phyloP scores from a whole-genome alignment of 2,329 filamentous ascomycete genomes.

The Colletotrichum sp. region DNA sequence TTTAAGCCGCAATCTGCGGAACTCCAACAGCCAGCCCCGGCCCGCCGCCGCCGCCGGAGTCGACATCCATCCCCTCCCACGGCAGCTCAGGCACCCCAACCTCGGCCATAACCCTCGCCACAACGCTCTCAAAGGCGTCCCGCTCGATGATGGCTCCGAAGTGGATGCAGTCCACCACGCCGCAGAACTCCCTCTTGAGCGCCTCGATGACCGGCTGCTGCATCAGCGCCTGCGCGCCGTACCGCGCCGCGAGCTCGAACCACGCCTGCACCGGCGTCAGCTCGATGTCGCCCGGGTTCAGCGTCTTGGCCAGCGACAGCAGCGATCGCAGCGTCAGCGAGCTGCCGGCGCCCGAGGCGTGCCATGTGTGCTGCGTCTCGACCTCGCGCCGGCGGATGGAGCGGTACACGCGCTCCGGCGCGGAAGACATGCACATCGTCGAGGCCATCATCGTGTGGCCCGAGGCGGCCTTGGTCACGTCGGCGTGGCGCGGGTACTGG shows the following conservation, averaged over 20 bases:
- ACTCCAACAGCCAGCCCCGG: neutral
- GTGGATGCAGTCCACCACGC: slow-evolving; percentile 49
- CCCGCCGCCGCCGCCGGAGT: neutral
- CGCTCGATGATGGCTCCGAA: slow-evolving; percentile 55
- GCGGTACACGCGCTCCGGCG: slow-evolving; percentile 38
- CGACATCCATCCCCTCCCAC: slow-evolving; percentile 9
- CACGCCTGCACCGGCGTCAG: slow-evolving; percentile 59
- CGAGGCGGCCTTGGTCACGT: slow-evolving; percentile 33
- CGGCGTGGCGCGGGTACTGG: slow-evolving; percentile 39
- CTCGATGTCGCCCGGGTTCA: slow-evolving; percentile 48
- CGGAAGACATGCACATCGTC: slow-evolving; percentile 44
- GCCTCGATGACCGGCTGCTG: slow-evolving; percentile 35
- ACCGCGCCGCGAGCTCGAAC: slow-evolving; percentile 55
- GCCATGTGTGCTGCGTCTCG: slow-evolving; percentile 34
- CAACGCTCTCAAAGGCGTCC: slow-evolving; percentile 50
- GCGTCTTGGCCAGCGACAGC: slow-evolving; percentile 47
- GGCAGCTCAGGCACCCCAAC: slow-evolving; percentile 13
- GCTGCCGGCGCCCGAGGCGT: slow-evolving; percentile 25
- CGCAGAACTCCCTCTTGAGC: slow-evolving; percentile 46
- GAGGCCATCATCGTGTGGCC: slow-evolving; percentile 52
- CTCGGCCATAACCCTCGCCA: slow-evolving; percentile 41
- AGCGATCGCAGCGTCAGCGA: slow-evolving; percentile 48
- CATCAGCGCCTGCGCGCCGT: slow-evolving; percentile 43
- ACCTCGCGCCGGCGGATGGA: slow-evolving; percentile 5
- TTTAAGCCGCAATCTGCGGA: neutral